A percentile compares a stretch with the other conserved stretches of the same genome.
Conservation (phyloP, 1,284 basidiomycete species). For the Cerrena zonata region DNA sequence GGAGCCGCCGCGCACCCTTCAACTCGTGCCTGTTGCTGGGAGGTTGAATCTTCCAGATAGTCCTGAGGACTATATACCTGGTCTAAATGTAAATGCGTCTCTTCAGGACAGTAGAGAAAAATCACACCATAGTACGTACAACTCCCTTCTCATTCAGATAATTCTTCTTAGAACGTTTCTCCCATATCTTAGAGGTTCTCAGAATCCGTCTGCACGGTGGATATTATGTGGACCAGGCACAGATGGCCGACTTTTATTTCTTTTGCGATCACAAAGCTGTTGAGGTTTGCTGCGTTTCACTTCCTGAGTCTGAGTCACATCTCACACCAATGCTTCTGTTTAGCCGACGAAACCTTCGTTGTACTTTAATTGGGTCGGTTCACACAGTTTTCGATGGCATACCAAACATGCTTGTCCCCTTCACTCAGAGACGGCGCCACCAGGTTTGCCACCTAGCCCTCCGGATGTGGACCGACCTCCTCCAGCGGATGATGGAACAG, state of each 20-base stretch:
- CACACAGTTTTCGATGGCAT: conserved; percentile 30
- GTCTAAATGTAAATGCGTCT: conserved; percentile 21
- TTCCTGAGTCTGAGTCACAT: too few relatives aligned
- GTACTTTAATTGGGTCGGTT: conserved; percentile 27
- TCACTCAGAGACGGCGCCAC: conserved; percentile 7
- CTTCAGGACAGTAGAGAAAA: conserved; percentile 14
- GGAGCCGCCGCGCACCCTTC: conserved; percentile 34
- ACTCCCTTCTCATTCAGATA: not conserved
- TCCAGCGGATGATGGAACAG: conserved; percentile 14
- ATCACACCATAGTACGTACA: conserved; percentile 16
- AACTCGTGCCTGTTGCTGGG: conserved; percentile 38
- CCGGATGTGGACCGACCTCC: conserved; percentile 1
- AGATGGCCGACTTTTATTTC: conserved; percentile 37
- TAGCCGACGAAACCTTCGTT: conserved; percentile 28
- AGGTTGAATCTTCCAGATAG: conserved; percentile 13
- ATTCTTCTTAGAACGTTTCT: not conserved
- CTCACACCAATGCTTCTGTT: not conserved
- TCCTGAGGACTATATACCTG: conserved; percentile 12
- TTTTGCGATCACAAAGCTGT: conserved; percentile 31
- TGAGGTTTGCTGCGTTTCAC: conserved; percentile 23
- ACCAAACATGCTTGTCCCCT: conserved; percentile 28
- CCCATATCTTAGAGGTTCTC: conserved; percentile 29
- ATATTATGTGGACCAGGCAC: conserved; percentile 31
- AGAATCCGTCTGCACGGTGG: conserved; percentile 38
- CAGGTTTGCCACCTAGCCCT: conserved; percentile 2